Evolutionary conservation across 2,329 filamentous ascomycete genomes (phyloP).

Genomic region (Botrytis hyacinthi): DNA sequence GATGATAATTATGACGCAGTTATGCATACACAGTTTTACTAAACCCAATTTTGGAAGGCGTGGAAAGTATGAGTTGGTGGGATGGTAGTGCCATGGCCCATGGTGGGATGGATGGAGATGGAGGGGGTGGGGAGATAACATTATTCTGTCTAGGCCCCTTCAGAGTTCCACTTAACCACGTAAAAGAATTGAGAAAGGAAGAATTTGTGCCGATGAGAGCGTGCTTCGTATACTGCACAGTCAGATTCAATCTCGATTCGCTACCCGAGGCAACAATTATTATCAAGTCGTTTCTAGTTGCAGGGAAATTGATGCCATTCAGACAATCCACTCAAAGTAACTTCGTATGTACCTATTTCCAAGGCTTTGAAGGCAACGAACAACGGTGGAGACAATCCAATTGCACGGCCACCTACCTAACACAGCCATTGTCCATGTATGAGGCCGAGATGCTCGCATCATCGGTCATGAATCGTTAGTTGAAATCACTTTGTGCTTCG

Average conservation of each 20-base stretch:
- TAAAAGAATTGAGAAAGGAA: slow-evolving; percentile 1
- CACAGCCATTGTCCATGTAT: neutral
- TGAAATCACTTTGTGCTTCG: neutral
- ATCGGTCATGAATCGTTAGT: neutral
- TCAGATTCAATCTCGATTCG: neutral
- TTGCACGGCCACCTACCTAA: neutral
- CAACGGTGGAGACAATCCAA: neutral
- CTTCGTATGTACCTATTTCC: neutral
- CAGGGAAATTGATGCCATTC: slow-evolving; percentile 2
- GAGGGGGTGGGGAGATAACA: neutral
- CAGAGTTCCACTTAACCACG: slow-evolving; percentile 6
- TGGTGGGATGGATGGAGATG: neutral
- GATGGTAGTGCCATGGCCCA: neutral
- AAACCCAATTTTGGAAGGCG: neutral
- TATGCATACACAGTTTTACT: slow-evolving; percentile 1
- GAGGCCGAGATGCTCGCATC: slow-evolving; percentile 1
- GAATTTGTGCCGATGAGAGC: neutral
- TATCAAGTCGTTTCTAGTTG: neutral
- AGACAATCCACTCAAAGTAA: neutral
- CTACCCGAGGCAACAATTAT: neutral
- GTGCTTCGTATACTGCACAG: neutral
- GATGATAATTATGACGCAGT: neutral
- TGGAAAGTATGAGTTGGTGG: neutral
- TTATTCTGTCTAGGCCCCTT: neutral
- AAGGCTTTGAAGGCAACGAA: neutral